Evolutionary conservation across 768 basidiomycete genomes (phyloP), one percentile per base, ranked within the genome.

Genomic region (Mycena rosella): DNA sequence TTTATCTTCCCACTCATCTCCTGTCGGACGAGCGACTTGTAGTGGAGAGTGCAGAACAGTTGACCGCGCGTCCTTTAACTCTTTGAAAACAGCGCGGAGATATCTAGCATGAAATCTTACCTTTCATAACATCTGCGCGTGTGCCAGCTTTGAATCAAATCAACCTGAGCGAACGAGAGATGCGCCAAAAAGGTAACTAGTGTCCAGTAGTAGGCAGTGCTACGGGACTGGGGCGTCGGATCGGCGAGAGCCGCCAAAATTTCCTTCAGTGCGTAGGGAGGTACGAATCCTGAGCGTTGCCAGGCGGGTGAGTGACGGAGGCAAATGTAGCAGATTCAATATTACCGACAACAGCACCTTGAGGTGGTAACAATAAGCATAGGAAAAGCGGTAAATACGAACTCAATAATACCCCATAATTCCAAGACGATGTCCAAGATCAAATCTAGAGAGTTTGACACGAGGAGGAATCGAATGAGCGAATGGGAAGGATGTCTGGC

Each of bases 361-460:
- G 63, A 85, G n/a, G 11, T 9, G 38, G 17, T 18, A n/a, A 24
- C 3, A 9, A 18, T 70, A 52, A 51, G 45, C 15, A 49, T 38
- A 20, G 49, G 24, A 15, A 22, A 44, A 22, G 36, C 26, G 17
- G 27, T 40, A 13, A 29, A 44, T 78, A 80, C 87, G 57, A 87
- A 78, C 30, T 51, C 34, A 44, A 86, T 76, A 55, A 88, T 87
- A 67, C 84, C 85, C 88, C 88, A 91, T 64, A 90, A 72, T 71
- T 91, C 87, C 27, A 91, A 76, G 3, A 78, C 61, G 14, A 91
- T 65, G 68, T 90, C 88, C 2, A 92, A 77, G 38, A 89, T 88
- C 34, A 92, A 78, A 74, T 92, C 91, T 30, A 91, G 80, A 1
- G 90, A 91, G 74, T 91, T 92, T 8, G 90, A 90, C 5, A 79